Percentiles rank a stretch among this genome's conserved stretches.
These are phyloP conservation scores for Spathaspora hagerdaliae DNA, from an alignment of 805 yeast species.

Conservation along the genomic window DNA sequence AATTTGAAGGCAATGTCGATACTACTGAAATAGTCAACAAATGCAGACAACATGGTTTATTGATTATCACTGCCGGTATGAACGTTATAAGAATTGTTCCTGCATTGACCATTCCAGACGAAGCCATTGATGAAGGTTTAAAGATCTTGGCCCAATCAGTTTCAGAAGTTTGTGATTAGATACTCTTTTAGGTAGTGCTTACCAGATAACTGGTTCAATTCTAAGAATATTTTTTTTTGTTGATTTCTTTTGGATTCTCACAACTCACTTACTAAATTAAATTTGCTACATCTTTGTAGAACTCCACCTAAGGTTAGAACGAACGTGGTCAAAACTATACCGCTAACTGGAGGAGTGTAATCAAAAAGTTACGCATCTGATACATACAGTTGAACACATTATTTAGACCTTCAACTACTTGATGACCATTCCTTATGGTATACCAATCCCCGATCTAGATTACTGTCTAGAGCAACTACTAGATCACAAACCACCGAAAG, in stretches of 20 bases:
- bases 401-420: no score
- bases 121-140: conserved; percentile 67
- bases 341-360: no score
- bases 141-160: conserved; percentile 60
- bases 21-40: conserved; percentile 60
- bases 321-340: no score
- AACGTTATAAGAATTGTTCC: conserved; percentile 91
- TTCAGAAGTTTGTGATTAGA: conserved; percentile 12
- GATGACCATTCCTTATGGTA: conserved; percentile 30
- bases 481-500: conserved; percentile 37
- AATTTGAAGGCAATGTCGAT: conserved; percentile 52
- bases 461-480: conserved; percentile 40
- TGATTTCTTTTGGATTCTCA: no score
- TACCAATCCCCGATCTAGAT: conserved; percentile 37
- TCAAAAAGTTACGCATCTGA: no score
- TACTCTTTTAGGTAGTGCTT: no score
- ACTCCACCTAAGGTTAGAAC: no score
- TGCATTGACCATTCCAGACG: conserved; percentile 77
- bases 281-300: no score
- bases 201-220: no score
- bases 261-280: no score
- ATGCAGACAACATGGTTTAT: conserved; percentile 75
- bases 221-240: no score
- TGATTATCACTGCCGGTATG: conserved; percentile 88
- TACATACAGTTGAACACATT: no score